A percentile compares a stretch with the other conserved stretches of the same genome.
Conservation (phyloP, 163 green algal genomes). For the Chlamydomonas reinhardtii region DNA sequence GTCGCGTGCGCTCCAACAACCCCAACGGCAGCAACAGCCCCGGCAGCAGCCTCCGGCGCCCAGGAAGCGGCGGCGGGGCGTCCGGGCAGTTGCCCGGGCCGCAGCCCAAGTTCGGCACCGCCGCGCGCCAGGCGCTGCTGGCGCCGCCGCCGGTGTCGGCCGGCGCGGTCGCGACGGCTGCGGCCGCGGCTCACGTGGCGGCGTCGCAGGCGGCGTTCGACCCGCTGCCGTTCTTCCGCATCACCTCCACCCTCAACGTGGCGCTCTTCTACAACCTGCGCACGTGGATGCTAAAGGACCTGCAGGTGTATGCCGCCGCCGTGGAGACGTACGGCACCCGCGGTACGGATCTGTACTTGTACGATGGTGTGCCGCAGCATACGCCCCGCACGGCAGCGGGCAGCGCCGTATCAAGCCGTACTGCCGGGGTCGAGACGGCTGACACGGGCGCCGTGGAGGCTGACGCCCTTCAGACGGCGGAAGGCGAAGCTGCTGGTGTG, state of each 20-base stretch:
- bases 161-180: neutral
- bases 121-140: no score
- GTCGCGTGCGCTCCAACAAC: neutral
- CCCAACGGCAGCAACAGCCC: neutral
- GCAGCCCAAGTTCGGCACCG: no score
- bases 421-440: no score
- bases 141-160: neutral
- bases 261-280: conserved; percentile 46
- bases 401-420: neutral
- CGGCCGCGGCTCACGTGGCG: neutral
- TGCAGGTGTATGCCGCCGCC: conserved; percentile 31
- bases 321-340: conserved; percentile 33
- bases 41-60: neutral
- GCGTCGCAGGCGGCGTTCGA: conserved; percentile 19
- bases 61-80: neutral
- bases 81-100: no score
- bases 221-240: conserved; percentile 43
- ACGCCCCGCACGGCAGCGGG: no score
- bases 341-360: conserved; percentile 35
- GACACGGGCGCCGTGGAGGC: no score
- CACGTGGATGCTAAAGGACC: conserved; percentile 29
- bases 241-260: conserved; percentile 52
- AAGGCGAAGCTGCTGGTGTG: no score
- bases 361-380: conserved; percentile 32
- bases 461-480: no score